These are phyloP conservation scores for Cytospora chrysosperma DNA, from an alignment of 2,329 filamentous ascomycete species.

Conservation along the genomic window DNA sequence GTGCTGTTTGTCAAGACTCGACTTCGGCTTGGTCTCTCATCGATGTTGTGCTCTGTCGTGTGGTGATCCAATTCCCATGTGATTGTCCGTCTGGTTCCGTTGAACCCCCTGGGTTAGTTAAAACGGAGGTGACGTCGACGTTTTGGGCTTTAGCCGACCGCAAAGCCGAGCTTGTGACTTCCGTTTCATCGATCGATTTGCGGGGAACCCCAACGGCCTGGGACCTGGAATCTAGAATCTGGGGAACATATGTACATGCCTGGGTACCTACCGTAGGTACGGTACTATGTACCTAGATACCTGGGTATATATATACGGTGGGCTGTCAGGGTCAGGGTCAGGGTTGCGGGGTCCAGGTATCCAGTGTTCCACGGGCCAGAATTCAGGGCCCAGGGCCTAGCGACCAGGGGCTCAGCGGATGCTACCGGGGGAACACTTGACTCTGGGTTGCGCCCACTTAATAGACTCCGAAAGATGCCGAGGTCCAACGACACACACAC, in stretches of 20 bases:
- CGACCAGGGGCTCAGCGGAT: neutral
- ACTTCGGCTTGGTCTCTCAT: neutral
- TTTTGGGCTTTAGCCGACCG: slow-evolving; percentile 23
- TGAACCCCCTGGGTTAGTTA: neutral
- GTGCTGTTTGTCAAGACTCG: neutral
- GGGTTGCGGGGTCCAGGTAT: too few relatives aligned
- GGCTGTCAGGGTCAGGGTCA: neutral
- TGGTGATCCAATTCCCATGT: slow-evolving; percentile 17
- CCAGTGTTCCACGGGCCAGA: too few relatives aligned
- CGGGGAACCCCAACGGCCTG: slow-evolving; percentile 9
- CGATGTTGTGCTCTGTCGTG: neutral
- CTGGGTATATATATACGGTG: neutral
- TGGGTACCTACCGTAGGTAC: too few relatives aligned
- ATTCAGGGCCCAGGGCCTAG: neutral
- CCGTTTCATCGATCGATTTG: slow-evolving; percentile 7
- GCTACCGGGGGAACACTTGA: neutral
- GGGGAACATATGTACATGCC: too few relatives aligned
- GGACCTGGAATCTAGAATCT: neutral
- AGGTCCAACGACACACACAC: neutral
- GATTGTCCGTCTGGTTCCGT: slow-evolving; percentile 1
- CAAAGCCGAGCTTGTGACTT: slow-evolving; percentile 24
- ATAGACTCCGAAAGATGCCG: neutral
- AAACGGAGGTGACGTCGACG: slow-evolving; percentile 23
- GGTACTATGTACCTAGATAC: too few relatives aligned
- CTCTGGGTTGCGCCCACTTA: too few relatives aligned